Evolutionary conservation across 2,329 filamentous ascomycete genomes (phyloP).

Genomic region (Parastagonospora nodorum): DNA sequence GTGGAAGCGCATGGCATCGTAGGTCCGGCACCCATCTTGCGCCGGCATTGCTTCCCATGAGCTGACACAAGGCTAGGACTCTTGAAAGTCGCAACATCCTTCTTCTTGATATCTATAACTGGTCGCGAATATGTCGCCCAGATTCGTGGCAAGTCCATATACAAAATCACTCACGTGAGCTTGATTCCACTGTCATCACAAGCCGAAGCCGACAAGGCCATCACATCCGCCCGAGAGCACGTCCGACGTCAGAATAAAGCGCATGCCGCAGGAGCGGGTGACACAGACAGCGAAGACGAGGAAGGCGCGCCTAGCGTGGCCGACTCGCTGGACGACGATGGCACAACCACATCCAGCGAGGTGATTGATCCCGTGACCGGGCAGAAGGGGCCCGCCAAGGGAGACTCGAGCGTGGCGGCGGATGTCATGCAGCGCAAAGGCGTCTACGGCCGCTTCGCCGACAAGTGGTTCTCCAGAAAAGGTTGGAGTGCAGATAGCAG

Average conservation of each 20-base stretch:
- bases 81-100: conserved; percentile 77
- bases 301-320: conserved; percentile 42
- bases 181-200: conserved; percentile 86
- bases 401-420: conserved; percentile 70
- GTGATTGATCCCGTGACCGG: conserved; percentile 38
- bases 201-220: conserved; percentile 72
- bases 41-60: not conserved
- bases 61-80: conserved; percentile 63
- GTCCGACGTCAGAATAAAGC: conserved; percentile 45
- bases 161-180: conserved; percentile 85
- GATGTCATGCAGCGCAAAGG: conserved; percentile 85
- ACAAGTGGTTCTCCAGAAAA: conserved; percentile 86
- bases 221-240: conserved; percentile 64
- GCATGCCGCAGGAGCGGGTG: conserved; percentile 24
- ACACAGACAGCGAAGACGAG: conserved; percentile 42
- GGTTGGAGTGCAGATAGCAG: conserved; percentile 78
- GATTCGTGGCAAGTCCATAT: conserved; percentile 80
- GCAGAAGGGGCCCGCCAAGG: conserved; percentile 27
- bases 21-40: conserved; percentile 51
- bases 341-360: conserved; percentile 38
- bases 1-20: conserved; percentile 60
- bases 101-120: conserved; percentile 86
- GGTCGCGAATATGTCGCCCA: conserved; percentile 87
- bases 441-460: conserved; percentile 85
- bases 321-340: conserved; percentile 44